Evolutionary conservation across 441 rosid species (phyloP).

Genomic region (Populus hybrid): DNA sequence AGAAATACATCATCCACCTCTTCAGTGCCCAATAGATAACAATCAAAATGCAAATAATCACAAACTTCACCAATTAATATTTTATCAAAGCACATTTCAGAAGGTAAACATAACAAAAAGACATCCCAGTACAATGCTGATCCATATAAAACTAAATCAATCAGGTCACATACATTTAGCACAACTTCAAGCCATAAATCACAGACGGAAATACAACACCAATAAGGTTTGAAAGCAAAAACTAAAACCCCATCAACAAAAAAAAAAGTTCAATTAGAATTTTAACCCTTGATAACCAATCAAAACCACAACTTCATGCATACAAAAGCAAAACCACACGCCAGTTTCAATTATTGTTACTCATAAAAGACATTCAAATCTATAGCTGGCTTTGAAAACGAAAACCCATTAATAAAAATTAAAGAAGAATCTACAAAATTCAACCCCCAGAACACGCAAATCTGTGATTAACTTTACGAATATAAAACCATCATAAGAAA

Average conservation of each 20-base stretch:
- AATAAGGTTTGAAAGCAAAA: neutral
- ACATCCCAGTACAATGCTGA: neutral
- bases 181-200: neutral
- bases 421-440: neutral
- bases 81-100: neutral
- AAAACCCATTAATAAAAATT: neutral
- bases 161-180: neutral
- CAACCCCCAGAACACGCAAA: neutral
- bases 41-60: neutral
- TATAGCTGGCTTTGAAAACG: neutral
- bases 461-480: neutral
- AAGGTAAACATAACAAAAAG: neutral
- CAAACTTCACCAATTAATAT: neutral
- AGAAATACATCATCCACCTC: constrained; percentile 16
- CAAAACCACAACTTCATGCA: no score
- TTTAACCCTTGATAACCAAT: no score
- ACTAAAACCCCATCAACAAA: neutral
- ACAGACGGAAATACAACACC: neutral
- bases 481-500: neutral
- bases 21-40: constrained; percentile 3
- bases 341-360: neutral
- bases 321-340: neutral
- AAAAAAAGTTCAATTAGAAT: neutral
- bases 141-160: neutral
- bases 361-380: neutral